These are phyloP conservation scores for Salix arbutifolia DNA, from an alignment of 345 rosid species.

Conservation along the genomic window DNA sequence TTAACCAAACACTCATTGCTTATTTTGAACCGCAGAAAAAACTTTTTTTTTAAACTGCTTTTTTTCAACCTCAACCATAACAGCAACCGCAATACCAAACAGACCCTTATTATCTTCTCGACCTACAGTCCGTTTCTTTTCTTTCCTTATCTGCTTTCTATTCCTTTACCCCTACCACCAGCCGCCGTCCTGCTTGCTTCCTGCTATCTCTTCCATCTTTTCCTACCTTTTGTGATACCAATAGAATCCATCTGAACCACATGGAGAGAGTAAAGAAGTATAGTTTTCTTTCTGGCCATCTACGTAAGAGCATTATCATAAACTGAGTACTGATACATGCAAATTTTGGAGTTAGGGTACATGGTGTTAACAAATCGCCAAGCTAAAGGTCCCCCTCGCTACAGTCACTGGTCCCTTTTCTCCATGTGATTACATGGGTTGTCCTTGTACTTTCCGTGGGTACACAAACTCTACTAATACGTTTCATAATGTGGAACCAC, in stretches of 20 bases:
- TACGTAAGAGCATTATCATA: background rate
- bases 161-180: background rate
- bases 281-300: no score
- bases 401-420: constrained; percentile 18
- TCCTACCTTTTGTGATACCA: background rate
- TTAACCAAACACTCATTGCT: no score
- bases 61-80: no score
- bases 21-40: no score
- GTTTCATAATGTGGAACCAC: constrained; percentile 19
- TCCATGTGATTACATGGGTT: constrained; percentile 15
- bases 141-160: background rate
- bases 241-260: background rate
- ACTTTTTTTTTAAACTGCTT: no score
- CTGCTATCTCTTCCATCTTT: background rate
- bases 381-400: constrained; percentile 15
- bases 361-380: background rate
- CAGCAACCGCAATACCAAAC: no score
- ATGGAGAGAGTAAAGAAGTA: background rate
- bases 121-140: background rate
- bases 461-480: constrained; percentile 2
- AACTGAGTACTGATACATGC: background rate
- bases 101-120: no score
- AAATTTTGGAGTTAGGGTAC: background rate
- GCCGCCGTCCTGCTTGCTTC: background rate
- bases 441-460: constrained; percentile 27